A percentile compares a stretch with the other conserved stretches of the same genome.
Conservation (phyloP, 257 asterid genomes). For the Nicotiana otophora region DNA sequence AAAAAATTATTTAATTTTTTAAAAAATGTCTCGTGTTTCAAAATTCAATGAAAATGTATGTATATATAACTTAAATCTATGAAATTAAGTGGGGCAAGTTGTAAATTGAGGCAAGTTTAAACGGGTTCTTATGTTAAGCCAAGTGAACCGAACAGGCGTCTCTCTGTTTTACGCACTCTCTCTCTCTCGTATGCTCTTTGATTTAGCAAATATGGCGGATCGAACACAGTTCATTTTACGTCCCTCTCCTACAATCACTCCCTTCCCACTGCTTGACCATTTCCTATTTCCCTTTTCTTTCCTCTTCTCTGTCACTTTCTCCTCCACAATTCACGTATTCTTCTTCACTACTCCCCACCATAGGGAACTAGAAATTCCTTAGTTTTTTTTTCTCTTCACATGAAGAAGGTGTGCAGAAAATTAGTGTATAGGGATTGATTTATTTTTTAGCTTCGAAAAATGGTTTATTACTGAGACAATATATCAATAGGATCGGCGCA, state of each 20-base stretch:
- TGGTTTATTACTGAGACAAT: not conserved
- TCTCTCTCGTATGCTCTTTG: too few species aligned
- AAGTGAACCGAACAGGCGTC: not conserved
- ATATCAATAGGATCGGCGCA: not conserved
- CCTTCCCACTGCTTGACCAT: slow-evolving; percentile 15
- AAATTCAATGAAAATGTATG: too few species aligned
- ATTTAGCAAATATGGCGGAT: slow-evolving; percentile 6
- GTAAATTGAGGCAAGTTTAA: too few species aligned
- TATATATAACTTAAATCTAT: too few species aligned
- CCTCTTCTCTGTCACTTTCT: not conserved
- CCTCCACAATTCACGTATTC: not conserved
- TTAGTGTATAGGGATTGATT: not conserved
- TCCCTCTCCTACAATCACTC: slow-evolving; percentile 46
- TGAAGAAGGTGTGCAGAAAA: not conserved
- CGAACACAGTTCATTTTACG: slow-evolving; percentile 9
- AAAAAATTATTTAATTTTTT: too few species aligned
- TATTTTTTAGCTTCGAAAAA: not conserved
- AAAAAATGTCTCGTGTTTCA: too few species aligned
- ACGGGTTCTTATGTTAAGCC: too few species aligned
- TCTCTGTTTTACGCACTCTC: not conserved
- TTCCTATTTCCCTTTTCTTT: slow-evolving; percentile 17
- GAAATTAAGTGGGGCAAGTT: too few species aligned
- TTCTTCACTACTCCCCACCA: not conserved
- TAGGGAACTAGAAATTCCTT: not conserved
- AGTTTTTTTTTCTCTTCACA: not conserved